Conservation (phyloP, 75 land plant genomes). For the Pinus tabuliformis region DNA sequence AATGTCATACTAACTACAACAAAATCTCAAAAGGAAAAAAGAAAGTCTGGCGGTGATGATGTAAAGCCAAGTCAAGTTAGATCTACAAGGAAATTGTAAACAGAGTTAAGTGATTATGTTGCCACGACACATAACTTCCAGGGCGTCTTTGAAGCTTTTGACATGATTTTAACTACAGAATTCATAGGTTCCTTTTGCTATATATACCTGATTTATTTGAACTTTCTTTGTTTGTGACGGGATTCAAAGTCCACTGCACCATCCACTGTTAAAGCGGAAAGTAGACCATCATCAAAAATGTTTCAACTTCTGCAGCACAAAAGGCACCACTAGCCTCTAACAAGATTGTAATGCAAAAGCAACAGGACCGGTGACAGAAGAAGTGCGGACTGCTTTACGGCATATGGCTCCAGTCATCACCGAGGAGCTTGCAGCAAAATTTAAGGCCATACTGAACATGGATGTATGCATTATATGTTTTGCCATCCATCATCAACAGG, state of each 20-base stretch:
- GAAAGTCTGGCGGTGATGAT: conserved; percentile 76
- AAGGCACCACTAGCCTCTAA: conserved; percentile 27
- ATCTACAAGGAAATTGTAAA: conserved; percentile 66
- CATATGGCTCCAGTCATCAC: conserved; percentile 74
- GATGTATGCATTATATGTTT: no score
- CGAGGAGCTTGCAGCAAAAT: conserved; percentile 82
- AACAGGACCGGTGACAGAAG: conserved; percentile 74
- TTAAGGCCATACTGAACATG: conserved; percentile 18
- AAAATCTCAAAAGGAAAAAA: conserved; percentile 61
- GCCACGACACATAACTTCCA: not conserved
- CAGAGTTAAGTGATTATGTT: conserved; percentile 34
- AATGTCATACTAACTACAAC: conserved; percentile 42
- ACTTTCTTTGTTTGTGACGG: conserved; percentile 15
- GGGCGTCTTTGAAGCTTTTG: no score
- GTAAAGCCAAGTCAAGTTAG: conserved; percentile 39
- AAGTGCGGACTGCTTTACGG: conserved; percentile 71
- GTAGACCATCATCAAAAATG: conserved; percentile 19
- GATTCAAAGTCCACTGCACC: conserved; percentile 29
- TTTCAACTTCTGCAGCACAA: conserved; percentile 23
- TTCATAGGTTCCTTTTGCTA: not conserved
- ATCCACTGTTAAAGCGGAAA: conserved; percentile 40
- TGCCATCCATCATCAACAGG: no score
- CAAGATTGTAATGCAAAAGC: conserved; percentile 27
- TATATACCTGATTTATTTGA: not conserved
- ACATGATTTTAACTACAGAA: no score